These are phyloP conservation scores for Geotrichum bryndzae DNA, from an alignment of 1,139 yeast genomes.

Conservation along the genomic window DNA sequence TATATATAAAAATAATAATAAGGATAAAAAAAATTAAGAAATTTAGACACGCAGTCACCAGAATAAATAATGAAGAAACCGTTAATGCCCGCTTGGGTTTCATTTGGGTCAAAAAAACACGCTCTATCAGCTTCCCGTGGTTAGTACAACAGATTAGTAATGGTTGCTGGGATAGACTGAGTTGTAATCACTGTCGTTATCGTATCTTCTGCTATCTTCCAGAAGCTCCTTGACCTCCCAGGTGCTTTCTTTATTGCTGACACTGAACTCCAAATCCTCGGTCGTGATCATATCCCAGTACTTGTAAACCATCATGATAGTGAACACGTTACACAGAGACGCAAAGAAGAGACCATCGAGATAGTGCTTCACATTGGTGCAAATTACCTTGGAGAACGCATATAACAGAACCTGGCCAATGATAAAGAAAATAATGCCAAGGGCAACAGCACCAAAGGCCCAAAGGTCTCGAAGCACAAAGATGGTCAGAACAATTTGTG, in stretches of 20 bases:
- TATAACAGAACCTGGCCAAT: conserved; percentile 73
- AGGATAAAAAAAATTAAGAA: conserved; percentile 15
- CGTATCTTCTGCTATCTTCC: conserved; percentile 40
- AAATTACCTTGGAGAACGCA: conserved; percentile 58
- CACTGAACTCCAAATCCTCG: conserved; percentile 90
- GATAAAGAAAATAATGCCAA: conserved; percentile 70
- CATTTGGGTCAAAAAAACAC: background rate
- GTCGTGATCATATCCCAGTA: conserved; percentile 96
- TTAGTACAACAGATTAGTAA: conserved; percentile 17
- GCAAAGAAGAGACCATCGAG: conserved; percentile 87
- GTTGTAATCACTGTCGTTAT: conserved; percentile 37
- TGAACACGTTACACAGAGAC: conserved; percentile 67
- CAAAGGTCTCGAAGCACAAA: conserved; percentile 69
- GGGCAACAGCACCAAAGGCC: conserved; percentile 75
- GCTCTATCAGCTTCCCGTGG: background rate
- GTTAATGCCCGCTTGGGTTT: background rate
- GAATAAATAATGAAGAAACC: background rate
- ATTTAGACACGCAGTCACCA: conserved; percentile 21
- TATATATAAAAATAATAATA: background rate
- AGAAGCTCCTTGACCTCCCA: conserved; percentile 49
- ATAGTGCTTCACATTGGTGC: conserved; percentile 72
- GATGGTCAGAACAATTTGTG: conserved; percentile 66
- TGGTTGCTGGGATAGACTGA: conserved; percentile 29
- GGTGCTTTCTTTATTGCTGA: conserved; percentile 46
- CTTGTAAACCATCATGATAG: conserved; percentile 91